Base-by-base conservation (phyloP, 208 protist species). In the Kentomonas sorsogonicus region DNA sequence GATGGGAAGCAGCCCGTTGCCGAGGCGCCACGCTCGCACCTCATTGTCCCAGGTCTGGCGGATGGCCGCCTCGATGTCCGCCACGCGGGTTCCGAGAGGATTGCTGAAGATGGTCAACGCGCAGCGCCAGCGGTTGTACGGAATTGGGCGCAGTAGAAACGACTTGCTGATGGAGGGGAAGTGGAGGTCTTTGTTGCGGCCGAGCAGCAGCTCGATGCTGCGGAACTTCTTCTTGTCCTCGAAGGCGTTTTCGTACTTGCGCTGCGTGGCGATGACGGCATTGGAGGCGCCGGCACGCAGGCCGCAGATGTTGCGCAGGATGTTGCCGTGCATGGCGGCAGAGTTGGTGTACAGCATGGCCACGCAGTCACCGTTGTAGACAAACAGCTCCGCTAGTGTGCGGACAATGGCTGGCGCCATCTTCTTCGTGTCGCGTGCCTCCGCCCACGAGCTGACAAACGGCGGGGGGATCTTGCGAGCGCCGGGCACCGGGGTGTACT, bases 281-380 rank as follows among this genome's bases (percentile, higher is more conserved):
- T 97, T 96, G 45, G 73, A 64, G 16, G 72, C 62, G 15, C 85
- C 72, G 45, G 66, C 31, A 15, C 63, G 67, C 61, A 90, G 75
- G 25, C 85, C 85, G 44, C 76, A 88, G 18, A 95, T 60, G 23
- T 72, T 78, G 22, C 94, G 77, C 34, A 97, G 81, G 36, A 94
- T 75, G 58, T 85, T 86, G 44, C 81, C 81, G 62, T 97, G 89
- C 88, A 97, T 95, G 0, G 94, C 94, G 7, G 79, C 79, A 9
- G 94, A 96, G 56, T 83, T 95, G n/a, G 91, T 97, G 68, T 96
- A 97, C 18, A 97, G 53, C 62, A 77, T 77, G 1, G 89, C 85
- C 26, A 93, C 86, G 41, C 86, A 85, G 66, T 97, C 94, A 20
- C 94, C 94, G 61, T 90, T 93, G 52, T 81, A 56, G 3, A 95